These are phyloP conservation scores for Raffaelea albimanens DNA, from an alignment of 2,329 filamentous ascomycete genomes.

Conservation along the genomic window DNA sequence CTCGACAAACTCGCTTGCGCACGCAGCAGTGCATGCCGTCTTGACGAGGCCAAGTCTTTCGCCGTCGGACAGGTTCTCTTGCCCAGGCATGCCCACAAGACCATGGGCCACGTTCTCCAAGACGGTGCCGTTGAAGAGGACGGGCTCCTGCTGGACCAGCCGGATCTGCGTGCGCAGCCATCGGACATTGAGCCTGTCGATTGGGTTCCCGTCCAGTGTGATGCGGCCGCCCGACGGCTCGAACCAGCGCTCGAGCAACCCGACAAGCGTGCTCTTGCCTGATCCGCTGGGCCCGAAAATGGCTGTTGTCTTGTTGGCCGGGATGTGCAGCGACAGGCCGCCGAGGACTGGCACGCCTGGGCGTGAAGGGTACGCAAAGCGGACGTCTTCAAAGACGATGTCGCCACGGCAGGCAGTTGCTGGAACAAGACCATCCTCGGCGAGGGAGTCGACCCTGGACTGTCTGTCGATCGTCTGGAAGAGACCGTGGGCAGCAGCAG, in stretches of 20 bases:
- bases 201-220: constrained; percentile 23
- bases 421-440: no score
- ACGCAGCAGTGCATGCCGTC: constrained; percentile 48
- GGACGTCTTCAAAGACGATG: constrained; percentile 71
- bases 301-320: constrained; percentile 83
- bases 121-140: constrained; percentile 36
- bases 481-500: constrained; percentile 46
- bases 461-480: neutral
- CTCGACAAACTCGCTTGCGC: constrained; percentile 60
- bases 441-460: neutral
- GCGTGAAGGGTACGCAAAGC: constrained; percentile 87
- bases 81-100: no score
- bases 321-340: constrained; percentile 66
- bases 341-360: constrained; percentile 85
- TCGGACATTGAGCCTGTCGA: neutral
- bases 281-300: constrained; percentile 62
- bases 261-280: constrained; percentile 84
- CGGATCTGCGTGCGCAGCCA: constrained; percentile 12
- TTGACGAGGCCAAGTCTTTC: constrained; percentile 15
- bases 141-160: constrained; percentile 28
- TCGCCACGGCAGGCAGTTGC: no score
- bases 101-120: constrained; percentile 46
- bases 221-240: constrained; percentile 73
- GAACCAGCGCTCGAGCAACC: constrained; percentile 90
- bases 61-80: constrained; percentile 25